These are phyloP conservation scores for Talaromyces ruber DNA, from an alignment of 495 filamentous ascomycete species.

Conservation along the genomic window DNA sequence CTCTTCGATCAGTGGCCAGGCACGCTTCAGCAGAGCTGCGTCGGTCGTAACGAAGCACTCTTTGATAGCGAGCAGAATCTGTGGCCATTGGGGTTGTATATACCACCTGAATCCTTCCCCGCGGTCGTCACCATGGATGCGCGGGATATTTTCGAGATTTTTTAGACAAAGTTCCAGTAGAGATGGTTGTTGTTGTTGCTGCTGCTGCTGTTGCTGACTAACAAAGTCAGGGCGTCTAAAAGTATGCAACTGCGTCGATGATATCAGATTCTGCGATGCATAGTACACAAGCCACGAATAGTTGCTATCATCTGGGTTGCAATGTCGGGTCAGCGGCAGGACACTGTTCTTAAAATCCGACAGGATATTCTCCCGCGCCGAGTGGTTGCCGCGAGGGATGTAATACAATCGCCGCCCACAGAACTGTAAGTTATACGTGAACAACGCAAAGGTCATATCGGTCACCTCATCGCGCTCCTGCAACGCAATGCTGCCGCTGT, in stretches of 20 bases:
- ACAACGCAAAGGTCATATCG: constrained; percentile 23
- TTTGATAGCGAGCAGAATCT: not conserved
- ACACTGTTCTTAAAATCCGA: not conserved
- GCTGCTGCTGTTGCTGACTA: not conserved
- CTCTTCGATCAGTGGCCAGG: not conserved
- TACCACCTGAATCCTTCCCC: constrained; percentile 6
- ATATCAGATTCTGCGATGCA: not conserved
- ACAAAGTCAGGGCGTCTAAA: not conserved
- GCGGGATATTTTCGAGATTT: not conserved
- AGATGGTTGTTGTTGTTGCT: not conserved
- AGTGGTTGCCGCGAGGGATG: not conserved
- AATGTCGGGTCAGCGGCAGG: not conserved
- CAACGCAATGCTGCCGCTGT: too few relatives aligned
- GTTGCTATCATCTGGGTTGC: not conserved
- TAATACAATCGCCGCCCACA: not conserved
- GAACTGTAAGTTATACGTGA: constrained; percentile 5
- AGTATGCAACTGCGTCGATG: not conserved
- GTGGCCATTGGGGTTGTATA: constrained; percentile 1
- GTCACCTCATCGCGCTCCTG: not conserved
- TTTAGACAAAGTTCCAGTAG: not conserved
- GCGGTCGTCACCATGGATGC: constrained; percentile 1
- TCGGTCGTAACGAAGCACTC: not conserved
- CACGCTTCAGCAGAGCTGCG: not conserved
- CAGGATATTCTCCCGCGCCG: not conserved
- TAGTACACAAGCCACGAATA: constrained; percentile 2